Percentiles rank a stretch among this genome's conserved stretches.
phyloP scores from a whole-genome alignment of 306 rosid species.

The Cicer arietinum region DNA sequence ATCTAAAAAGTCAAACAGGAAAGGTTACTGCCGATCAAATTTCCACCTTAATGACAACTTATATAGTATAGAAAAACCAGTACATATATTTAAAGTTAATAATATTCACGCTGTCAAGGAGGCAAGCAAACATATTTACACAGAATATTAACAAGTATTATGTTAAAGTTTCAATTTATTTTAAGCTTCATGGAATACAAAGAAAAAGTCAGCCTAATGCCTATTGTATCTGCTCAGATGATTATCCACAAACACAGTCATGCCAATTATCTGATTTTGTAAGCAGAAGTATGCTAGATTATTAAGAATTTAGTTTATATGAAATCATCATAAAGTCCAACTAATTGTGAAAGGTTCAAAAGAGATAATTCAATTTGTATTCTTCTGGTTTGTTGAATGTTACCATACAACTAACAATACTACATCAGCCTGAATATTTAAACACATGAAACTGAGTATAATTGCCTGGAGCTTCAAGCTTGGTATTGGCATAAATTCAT shows the following conservation, averaged over 20 bases:
- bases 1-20: slow-evolving; percentile 66
- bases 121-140: slow-evolving; percentile 1
- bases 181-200: slow-evolving; percentile 16
- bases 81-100: slow-evolving; percentile 6
- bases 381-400: slow-evolving; percentile 8
- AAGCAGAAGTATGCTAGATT: slow-evolving; percentile 7
- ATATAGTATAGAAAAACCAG: neutral
- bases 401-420: slow-evolving; percentile 6
- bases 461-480: slow-evolving; percentile 5
- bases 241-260: slow-evolving; percentile 25
- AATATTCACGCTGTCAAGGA: slow-evolving; percentile 19
- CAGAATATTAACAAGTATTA: neutral
- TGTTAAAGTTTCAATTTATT: slow-evolving; percentile 23
- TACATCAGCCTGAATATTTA: slow-evolving; percentile 28
- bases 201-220: neutral
- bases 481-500: slow-evolving; percentile 12
- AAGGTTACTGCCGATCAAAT: slow-evolving; percentile 36
- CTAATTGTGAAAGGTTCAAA: slow-evolving; percentile 14
- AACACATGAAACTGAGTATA: neutral
- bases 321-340: slow-evolving; percentile 26
- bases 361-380: slow-evolving; percentile 15
- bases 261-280: slow-evolving; percentile 3
- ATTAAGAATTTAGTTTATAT: neutral
- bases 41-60: slow-evolving; percentile 26
- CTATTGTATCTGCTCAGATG: slow-evolving; percentile 28